A percentile compares a stretch with the other conserved stretches of the same genome.
Conservation (phyloP, 2,329 filamentous ascomycete species). For the Dothideomycetidae sp. region DNA sequence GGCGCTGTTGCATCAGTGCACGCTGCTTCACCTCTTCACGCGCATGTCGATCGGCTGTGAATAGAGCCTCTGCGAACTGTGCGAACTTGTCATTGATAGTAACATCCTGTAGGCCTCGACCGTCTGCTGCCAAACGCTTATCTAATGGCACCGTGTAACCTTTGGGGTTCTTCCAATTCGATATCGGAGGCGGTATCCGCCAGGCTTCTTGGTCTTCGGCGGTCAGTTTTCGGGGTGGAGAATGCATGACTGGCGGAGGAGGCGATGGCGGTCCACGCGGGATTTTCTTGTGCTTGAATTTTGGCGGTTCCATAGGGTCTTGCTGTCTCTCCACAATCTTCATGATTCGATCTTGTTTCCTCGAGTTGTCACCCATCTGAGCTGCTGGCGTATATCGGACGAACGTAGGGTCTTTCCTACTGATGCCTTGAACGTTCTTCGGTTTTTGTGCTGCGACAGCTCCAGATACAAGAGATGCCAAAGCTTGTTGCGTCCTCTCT, state of each 20-base stretch:
- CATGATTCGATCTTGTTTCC: conserved; percentile 91
- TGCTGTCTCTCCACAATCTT: conserved; percentile 92
- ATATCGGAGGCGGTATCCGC: conserved; percentile 81
- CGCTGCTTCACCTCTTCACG: conserved; percentile 90
- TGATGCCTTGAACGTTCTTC: conserved; percentile 79
- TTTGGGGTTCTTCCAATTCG: conserved; percentile 99
- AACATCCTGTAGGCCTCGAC: conserved; percentile 78
- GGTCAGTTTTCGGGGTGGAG: conserved; percentile 83
- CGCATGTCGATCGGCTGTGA: conserved; percentile 87
- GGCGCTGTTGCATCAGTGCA: conserved; percentile 83
- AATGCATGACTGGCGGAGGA: conserved; percentile 88
- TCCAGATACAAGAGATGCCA: conserved; percentile 68
- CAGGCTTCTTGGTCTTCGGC: conserved; percentile 95
- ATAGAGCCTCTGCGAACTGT: conserved; percentile 84
- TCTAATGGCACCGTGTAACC: conserved; percentile 93
- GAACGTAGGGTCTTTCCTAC: conserved; percentile 73
- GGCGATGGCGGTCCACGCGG: conserved; percentile 83
- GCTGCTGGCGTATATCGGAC: conserved; percentile 92
- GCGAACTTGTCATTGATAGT: conserved; percentile 98
- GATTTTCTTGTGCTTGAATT: conserved; percentile 99
- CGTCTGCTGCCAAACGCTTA: conserved; percentile 88
- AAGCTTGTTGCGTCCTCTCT: conserved; percentile 74
- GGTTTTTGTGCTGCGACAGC: conserved; percentile 87
- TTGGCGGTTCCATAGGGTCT: conserved; percentile 93
- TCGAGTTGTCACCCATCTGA: conserved; percentile 79